Base-by-base conservation (phyloP, 768 basidiomycete species). In the Russula sp. region DNA sequence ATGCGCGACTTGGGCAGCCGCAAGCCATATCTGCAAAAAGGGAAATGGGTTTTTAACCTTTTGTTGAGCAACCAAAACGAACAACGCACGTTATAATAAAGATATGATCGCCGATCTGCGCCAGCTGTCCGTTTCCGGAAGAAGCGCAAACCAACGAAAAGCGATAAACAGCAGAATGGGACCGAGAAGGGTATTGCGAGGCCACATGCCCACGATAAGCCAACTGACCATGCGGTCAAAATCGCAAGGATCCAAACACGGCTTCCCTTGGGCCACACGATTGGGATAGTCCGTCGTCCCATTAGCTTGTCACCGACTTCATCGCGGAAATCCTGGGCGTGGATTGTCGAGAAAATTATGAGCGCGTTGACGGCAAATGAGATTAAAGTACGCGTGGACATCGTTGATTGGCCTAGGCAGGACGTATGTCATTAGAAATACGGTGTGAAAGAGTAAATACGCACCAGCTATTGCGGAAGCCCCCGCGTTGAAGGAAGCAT, bases 241-340 rank as follows among this genome's bases (percentile, higher is more conserved):
- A 66, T 64, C 38, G 69, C 30, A 26, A 72, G 40, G 40, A 72
- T 62, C n/a, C 67, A 62, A 24, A 59, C 59, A 16, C 72, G 69
- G 3, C 69, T 67, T 13, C 56, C 51, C 2, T 60, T 14, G 46
- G 63, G 66, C 53, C 55, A 62, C 14, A 63, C 58, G 32, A 76
- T 71, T 5, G 76, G 75, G 13, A 76, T 62, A 0, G 75, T 77
- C 13, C 63, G 69, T 36, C 76, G 71, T 10, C 76, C 75, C 16
- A 70, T 64, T 28, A 46, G 64, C 26, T 59, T 62, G 56, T 77
- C 76, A 4, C 76, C 76, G 11, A 69, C 67, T 22, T 69, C 69
- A 32, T 77, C 76, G 2, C 69, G 65, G 59, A 77, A 77, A 49
- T 77, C 76, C 61, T 76, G 74, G 0, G 74, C 73, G 38, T 79